Conservation (phyloP, 2,329 filamentous ascomycete species). For the Colletotrichum sidae region DNA sequence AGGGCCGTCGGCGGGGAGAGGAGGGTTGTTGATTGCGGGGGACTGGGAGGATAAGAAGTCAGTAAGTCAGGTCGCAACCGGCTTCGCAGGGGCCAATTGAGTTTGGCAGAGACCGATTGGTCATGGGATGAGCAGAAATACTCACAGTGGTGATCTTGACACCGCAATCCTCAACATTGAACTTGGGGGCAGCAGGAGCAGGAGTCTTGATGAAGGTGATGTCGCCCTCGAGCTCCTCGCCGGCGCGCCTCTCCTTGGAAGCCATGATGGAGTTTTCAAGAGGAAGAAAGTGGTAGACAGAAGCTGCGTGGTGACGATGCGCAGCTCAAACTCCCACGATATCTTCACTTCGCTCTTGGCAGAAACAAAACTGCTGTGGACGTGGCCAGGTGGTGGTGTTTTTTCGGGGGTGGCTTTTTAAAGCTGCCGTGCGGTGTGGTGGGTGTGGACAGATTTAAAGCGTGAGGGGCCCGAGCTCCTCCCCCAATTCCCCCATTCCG, state of each 20-base stretch:
- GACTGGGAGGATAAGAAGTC: constrained; percentile 66
- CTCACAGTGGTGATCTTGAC: constrained; percentile 54
- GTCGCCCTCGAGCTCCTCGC: constrained; percentile 47
- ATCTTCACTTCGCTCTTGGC: background rate
- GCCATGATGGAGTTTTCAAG: constrained; percentile 34
- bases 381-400: background rate
- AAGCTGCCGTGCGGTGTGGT: constrained; percentile 24
- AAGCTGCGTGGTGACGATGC: constrained; percentile 5
- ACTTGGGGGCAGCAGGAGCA: constrained; percentile 62
- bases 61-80: constrained; percentile 1
- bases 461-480: constrained; percentile 16
- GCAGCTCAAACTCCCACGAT: constrained; percentile 10
- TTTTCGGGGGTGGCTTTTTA: background rate
- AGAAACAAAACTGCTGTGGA: background rate
- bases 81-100: constrained; percentile 7
- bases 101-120: background rate
- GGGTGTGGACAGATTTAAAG: constrained; percentile 31
- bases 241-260: constrained; percentile 34
- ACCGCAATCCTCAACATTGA: constrained; percentile 73
- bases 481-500: constrained; percentile 3
- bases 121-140: background rate
- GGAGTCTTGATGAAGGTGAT: constrained; percentile 58
- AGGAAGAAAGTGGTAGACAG: background rate
- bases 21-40: constrained; percentile 91
- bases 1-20: constrained; percentile 88